A percentile compares a stretch with the other conserved stretches of the same genome.
Conservation (phyloP, 306 rosid genomes). For the Mimosa pudica region DNA sequence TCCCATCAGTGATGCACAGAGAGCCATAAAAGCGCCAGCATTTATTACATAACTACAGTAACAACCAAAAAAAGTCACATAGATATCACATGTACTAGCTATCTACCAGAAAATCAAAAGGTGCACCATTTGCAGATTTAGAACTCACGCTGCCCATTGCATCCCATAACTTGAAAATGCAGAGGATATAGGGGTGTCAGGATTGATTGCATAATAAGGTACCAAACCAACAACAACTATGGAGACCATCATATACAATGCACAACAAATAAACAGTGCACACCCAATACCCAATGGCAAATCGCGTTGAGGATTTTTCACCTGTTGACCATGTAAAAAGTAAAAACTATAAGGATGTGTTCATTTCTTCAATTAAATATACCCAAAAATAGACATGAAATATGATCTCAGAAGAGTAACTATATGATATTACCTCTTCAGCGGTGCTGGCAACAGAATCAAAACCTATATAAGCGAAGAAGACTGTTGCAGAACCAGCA, state of each 20-base stretch:
- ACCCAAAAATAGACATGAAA: neutral
- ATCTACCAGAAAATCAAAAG: neutral
- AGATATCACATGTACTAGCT: neutral
- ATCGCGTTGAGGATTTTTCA: constrained; percentile 94
- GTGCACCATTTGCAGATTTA: constrained; percentile 19
- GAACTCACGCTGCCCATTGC: constrained; percentile 96
- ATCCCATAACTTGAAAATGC: constrained; percentile 87
- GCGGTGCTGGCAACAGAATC: constrained; percentile 92
- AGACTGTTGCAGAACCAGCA: constrained; percentile 95
- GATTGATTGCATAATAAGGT: constrained; percentile 83
- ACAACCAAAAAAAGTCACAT: constrained; percentile 33
- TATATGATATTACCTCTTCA: constrained; percentile 59
- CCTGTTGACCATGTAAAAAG: constrained; percentile 52
- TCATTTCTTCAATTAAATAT: constrained; percentile 13
- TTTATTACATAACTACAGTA: constrained; percentile 72
- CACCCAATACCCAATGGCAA: constrained; percentile 85
- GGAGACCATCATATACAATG: constrained; percentile 83
- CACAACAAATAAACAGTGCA: constrained; percentile 80
- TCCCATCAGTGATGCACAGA: constrained; percentile 83
- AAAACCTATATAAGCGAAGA: constrained; percentile 88
- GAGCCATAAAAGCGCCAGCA: constrained; percentile 85
- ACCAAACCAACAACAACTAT: constrained; percentile 85
- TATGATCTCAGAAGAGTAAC: constrained; percentile 7
- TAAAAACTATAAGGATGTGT: constrained; percentile 24
- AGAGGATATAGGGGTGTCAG: constrained; percentile 85